Conservation (phyloP, 2,329 filamentous ascomycete genomes). For the Hortaea werneckii region DNA sequence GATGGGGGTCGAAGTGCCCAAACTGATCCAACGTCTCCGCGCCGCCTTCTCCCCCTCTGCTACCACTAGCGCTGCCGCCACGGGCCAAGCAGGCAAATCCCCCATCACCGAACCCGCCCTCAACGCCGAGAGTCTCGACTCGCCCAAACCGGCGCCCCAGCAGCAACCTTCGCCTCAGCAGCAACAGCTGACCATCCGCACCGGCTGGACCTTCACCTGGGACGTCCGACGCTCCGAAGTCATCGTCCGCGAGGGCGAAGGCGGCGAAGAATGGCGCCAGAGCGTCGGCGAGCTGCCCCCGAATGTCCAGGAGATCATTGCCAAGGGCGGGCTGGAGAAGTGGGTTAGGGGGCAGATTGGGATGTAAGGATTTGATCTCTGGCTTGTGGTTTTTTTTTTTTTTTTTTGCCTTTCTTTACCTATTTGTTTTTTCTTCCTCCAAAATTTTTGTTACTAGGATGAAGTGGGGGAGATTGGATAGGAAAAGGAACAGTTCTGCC, state of each 20-base stretch:
- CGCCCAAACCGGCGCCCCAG: constrained; percentile 32
- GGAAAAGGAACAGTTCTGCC: too few relatives aligned
- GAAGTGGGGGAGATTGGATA: too few relatives aligned
- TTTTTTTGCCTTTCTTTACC: too few relatives aligned
- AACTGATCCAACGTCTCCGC: constrained; percentile 55
- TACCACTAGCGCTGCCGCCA: constrained; percentile 5
- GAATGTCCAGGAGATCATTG: constrained; percentile 77
- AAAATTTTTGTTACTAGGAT: too few relatives aligned
- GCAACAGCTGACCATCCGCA: constrained; percentile 57
- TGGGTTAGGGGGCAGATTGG: constrained; percentile 67
- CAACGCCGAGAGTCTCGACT: constrained; percentile 43
- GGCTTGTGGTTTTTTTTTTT: too few relatives aligned
- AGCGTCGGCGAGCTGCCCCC: constrained; percentile 74
- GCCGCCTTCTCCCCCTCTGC: constrained; percentile 40
- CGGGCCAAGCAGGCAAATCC: constrained; percentile 20
- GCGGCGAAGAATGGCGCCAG: constrained; percentile 61
- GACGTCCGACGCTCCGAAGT: constrained; percentile 65
- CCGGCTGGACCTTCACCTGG: constrained; percentile 76
- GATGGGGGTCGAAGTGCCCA: constrained; percentile 60
- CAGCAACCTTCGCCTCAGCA: constrained; percentile 22
- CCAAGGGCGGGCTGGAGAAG: constrained; percentile 64
- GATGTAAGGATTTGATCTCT: too few relatives aligned
- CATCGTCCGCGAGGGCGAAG: constrained; percentile 57
- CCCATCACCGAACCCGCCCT: constrained; percentile 42
- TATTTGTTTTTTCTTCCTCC: too few relatives aligned